Evolutionary conservation across 177 flowering plant species (phyloP), one percentile per base, ranked within the genome.

Genomic region (Vitis hybrid): DNA sequence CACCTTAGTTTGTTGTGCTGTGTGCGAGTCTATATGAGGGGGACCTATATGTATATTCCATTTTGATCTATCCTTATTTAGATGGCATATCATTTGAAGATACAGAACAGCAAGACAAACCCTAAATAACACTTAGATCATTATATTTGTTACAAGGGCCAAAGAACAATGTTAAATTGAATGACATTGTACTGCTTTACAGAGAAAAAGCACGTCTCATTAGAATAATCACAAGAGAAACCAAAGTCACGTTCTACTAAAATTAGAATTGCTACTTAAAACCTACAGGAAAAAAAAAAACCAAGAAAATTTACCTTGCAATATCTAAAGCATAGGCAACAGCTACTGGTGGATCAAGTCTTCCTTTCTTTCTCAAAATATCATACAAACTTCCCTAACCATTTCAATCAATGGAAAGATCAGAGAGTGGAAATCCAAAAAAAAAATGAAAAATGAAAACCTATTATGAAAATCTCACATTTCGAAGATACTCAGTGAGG

Each of bases 281-380:
- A 10, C 39, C 31, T 59, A 13, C 13, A 22, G 55, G 56, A 14
- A 54, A 14, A 52, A 22, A 20, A 13, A 51, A 19, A 10, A 34
- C 50, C 12, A 12, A 19, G 50, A 65, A n/a, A 12, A 20, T 61
- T 10, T 79, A 85, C 91, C 89, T 84, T 57, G 89, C 91, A 74
- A 85, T 85, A 68, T 87, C 89, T 57, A 87, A 74, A 70, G 86
- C 88, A 80, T 84, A 87, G 26, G 84, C 67, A 66, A 85, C 82
- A 63, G 85, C 84, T 64, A 86, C 84, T 45, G 52, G 71, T 55
- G 82, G 74, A 72, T 85, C 87, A 60, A 87, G 82, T 77, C 80
- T 78, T 66, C 87, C 89, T 73, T 73, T 87, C 78, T 69, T 87
- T 61, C 66, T 82, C 60, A 87, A 64, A 63, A 82, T 77, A 65